Base-by-base conservation (phyloP, 176 grass and related monocot genomes). In the barley (Hordeum vulgare) region DNA sequence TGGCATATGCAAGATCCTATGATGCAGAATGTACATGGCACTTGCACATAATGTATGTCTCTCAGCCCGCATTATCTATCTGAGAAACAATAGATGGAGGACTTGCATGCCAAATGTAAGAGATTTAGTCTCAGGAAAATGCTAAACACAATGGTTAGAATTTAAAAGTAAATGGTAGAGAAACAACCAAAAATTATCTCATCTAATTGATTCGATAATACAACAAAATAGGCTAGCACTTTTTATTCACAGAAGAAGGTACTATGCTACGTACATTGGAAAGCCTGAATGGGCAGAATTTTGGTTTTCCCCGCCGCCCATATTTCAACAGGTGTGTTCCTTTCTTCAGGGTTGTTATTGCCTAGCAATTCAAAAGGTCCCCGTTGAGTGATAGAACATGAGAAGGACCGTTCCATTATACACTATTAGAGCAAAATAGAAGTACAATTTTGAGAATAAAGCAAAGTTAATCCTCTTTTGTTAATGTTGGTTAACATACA, bases 281-380 rank as follows among this genome's bases (percentile, higher is more conserved):
- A 66, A 95, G 93, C 74, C 76, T 92, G 84, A 90, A 95, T 13
- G 88, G 90, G 71, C 93, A 95, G 76, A 95, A 95, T 70, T 95
- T 95, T 34, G 93, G 93, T 74, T 92, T 95, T 82, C 93, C 90
- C 86, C 83, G 76, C 25, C 90, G 80, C 37, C 93, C 93, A 85
- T 95, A 92, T 86, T 95, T 95, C 77, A 95, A 81, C 29, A 95
- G 73, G 70, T 95, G 80, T 77, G 93, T 84, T 14, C 90, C 90
- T 80, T 95, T 95, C 76, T 95, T 95, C 45, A 95, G 67, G 63
- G 85, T 56, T 79, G 83, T 90, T 83, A 96, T 96, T 74, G 90
- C 88, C 93, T 96, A 78, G 31, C 23, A 86, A 81, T 75, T 66
- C 17, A 59, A 8, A 66, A 49, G 59, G 20, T 26, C 3, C 81